Base-by-base conservation (phyloP, 192 early-diverging fungal genomes). In the Coemansia sp. region DNA sequence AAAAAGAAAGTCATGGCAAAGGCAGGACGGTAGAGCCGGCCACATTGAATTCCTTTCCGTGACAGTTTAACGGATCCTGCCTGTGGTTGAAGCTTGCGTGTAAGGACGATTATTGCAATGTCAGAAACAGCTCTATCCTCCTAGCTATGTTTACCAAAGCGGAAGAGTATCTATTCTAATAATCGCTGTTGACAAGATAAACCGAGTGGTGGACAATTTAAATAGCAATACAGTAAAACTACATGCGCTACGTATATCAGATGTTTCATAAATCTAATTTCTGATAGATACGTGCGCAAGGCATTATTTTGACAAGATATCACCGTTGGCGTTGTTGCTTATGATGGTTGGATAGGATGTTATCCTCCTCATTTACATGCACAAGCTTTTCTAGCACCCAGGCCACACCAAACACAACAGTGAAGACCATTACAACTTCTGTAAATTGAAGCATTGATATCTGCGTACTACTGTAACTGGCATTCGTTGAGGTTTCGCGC, bases 391-490 rank as follows among this genome's bases (percentile, higher is more conserved):
- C 53, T 14, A 63, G 31, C 10, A 68, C 62, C 78, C 72, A 75
- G 10, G 61, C 73, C 0, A 69, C 44, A 23, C 72, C 78, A 68
- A 81, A 71, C 25, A 75, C 72, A 10, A 67, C 38, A 0, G 69
- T 55, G 19, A 71, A 71, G 2, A 57, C 73, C 0, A 63, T 28
- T 2, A 69, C 44, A 26, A 75, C 14, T 31, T 81, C 78, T 51
- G 63, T 68, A 30, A 81, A 58, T 69, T 72, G 72, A 31, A 69
- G 62, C 19, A 75, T 56, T 4, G 69, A 47, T 12, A 75, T 41
- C 55, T 81, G 78, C 28, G 68, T 47, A 28, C 61, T 62, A 32
- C 57, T 67, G 27, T 71, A 81, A 14, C 49, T 67, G 12, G 61
- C 34, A 30, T 62, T 64, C 12, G 32, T 12, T 0, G 65, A 51